Conservation (phyloP, 23 red algal genomes). For the Cyanidioschyzon merolae region DNA sequence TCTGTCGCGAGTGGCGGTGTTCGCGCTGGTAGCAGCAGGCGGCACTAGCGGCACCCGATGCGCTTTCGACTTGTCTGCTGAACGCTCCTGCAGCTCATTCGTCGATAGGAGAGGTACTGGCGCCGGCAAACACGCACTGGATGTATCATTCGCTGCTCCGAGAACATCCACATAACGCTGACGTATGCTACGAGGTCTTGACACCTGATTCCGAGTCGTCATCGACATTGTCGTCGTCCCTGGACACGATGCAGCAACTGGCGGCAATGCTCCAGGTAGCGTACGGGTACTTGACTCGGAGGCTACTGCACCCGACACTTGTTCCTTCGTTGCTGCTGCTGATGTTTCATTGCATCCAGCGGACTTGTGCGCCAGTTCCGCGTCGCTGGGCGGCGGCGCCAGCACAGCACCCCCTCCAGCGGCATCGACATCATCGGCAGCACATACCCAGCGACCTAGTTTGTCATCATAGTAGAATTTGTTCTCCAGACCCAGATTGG, state of each 20-base stretch:
- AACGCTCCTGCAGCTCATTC: too few species aligned
- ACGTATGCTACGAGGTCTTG: neutral
- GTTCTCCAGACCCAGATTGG: slow-evolving; percentile 9
- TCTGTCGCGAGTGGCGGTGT: too few species aligned
- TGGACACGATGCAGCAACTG: too few species aligned
- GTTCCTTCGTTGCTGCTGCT: neutral
- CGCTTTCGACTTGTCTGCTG: too few species aligned
- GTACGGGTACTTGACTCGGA: neutral
- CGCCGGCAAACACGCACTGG: too few species aligned
- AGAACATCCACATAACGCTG: neutral
- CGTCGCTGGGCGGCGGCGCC: neutral
- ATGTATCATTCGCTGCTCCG: neutral
- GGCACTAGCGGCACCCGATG: too few species aligned
- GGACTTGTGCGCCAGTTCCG: neutral
- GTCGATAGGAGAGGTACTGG: too few species aligned
- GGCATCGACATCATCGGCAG: neutral
- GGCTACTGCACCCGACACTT: neutral
- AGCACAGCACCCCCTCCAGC: neutral
- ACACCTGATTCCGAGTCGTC: too few species aligned
- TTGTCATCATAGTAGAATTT: neutral
- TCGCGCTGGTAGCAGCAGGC: too few species aligned
- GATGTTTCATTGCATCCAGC: neutral
- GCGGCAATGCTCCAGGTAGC: too few species aligned
- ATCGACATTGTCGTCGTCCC: too few species aligned
- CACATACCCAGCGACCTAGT: slow-evolving; percentile 4